Conservation (phyloP, 768 basidiomycete genomes). For the Lyophyllum atratum region DNA sequence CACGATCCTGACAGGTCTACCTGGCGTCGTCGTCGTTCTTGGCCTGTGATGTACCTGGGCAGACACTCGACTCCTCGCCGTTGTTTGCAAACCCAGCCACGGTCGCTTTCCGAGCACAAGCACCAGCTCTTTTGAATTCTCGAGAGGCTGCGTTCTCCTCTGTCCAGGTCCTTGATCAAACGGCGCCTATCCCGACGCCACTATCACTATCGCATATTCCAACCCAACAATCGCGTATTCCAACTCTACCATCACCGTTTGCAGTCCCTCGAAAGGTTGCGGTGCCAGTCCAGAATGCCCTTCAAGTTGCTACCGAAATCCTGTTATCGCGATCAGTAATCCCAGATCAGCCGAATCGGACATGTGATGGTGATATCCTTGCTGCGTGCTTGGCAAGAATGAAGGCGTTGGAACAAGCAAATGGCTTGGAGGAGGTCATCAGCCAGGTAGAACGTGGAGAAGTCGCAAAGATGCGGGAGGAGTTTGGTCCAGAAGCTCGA, state of each 20-base stretch:
- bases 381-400: not conserved
- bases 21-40: not conserved
- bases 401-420: not conserved
- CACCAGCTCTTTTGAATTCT: not conserved
- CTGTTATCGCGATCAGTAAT: not conserved
- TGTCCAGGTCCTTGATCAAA: not conserved
- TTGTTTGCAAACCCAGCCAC: not conserved
- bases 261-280: not conserved
- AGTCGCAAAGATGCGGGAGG: not conserved
- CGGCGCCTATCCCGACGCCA: not conserved
- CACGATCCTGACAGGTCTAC: not conserved
- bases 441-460: not conserved
- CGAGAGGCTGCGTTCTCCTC: not conserved
- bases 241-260: not conserved
- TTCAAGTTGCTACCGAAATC: not conserved
- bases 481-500: not conserved
- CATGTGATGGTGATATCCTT: not conserved
- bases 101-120: not conserved
- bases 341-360: not conserved
- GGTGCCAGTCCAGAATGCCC: not conserved
- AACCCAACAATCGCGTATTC: no score
- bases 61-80: not conserved
- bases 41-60: not conserved
- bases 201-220: not conserved
- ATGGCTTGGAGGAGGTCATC: not conserved